Evolutionary conservation across 176 grass and related monocot species (phyloP), one percentile per base, ranked within the genome.

Genomic region (Oryza rufipogon): DNA sequence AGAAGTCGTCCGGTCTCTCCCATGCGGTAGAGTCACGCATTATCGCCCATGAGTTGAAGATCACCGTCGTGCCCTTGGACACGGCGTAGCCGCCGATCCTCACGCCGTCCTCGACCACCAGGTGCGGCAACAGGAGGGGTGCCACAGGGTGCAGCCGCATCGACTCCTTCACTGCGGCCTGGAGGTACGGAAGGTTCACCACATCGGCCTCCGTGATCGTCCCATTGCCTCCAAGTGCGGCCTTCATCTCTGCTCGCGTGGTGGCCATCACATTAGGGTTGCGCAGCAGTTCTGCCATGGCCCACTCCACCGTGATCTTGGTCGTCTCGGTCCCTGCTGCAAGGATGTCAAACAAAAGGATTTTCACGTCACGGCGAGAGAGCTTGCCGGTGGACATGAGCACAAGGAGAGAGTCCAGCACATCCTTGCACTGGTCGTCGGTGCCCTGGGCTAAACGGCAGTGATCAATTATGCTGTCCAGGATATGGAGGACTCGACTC

Each of bases 201-300:
- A 16, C 49, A 56, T 92, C 90, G 4, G 58, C 2, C 66, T 92
- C 80, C 2, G 46, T 20, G 6, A 86, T 19, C 20, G 13, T 39
- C 11, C 64, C 64, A 11, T 82, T 80, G 32, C 19, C 1, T 2
- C 76, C 81, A 1, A 93, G 38, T 4, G 23, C 8, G 33, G 16
- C 28, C 9, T 56, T 0, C 11, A 88, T 42, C 75, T 93, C 88
- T 1, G 20, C 77, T 2, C 75, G 78, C 30, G 65, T 72, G 49
- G 81, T 90, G 11, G 47, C 77, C 88, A 93, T 81, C 5, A 16
- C 19, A 20, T 64, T 3, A 0, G 88, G 85, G 48, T 93, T 78
- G 6, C 70, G 85, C 3, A 93, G 81, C 30, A 93, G 91, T 71
- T 90, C 88, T 0, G 54, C 67, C 88, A 90, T 93, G 13, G 78